Evolutionary conservation across 176 grass and related monocot species (phyloP).

Genomic region (Hordeum vulgare): MorexV3_pseudomolecules_assembly NC_058518.1:368435293-368435792

Average conservation of each 20-base stretch:
- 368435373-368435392: constrained; percentile 97
- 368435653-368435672: constrained; percentile 97
- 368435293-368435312: constrained; percentile 37
- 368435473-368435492: constrained; percentile 40
- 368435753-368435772: constrained; percentile 75
- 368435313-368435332: constrained; percentile 80
- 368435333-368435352: constrained; percentile 98
- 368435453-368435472: constrained; percentile 62
- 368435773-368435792: constrained; percentile 76
- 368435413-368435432: constrained; percentile 81
- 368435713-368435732: constrained; percentile 89
- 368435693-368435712: constrained; percentile 93
- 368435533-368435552: constrained; percentile 64
- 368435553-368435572: constrained; percentile 83
- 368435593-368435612: constrained; percentile 78
- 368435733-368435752: constrained; percentile 87
- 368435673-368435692: constrained; percentile 64
- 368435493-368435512: constrained; percentile 77
- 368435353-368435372: constrained; percentile 99
- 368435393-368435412: constrained; percentile 84
- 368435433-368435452: constrained; percentile 80
- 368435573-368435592: constrained; percentile 94
- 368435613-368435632: constrained; percentile 59
- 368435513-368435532: constrained; percentile 90
- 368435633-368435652: constrained; percentile 79